A percentile compares a stretch with the other conserved stretches of the same genome.
phyloP scores from a whole-genome alignment of 2,329 filamentous ascomycete genomes.

The Xylariomycetidae sp. region DNA sequence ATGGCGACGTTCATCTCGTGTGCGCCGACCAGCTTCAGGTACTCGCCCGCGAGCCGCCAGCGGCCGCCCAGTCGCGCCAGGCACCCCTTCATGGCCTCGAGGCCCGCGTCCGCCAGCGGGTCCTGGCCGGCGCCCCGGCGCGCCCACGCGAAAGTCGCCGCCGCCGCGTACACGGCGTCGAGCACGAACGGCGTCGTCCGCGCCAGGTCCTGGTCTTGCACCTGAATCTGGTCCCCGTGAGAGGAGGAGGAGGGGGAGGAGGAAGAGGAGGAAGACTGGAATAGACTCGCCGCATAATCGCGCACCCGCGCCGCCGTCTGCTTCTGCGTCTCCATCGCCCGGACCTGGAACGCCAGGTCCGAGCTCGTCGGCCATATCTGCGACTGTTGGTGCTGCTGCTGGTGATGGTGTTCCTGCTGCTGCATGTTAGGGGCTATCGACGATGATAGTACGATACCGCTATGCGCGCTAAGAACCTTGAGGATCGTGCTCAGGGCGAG shows the following conservation, averaged over 20 bases:
- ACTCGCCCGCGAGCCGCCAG: slow-evolving; percentile 11
- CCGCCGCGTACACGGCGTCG: slow-evolving; percentile 11
- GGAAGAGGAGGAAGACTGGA: slow-evolving; percentile 1
- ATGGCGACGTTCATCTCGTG: slow-evolving; percentile 6
- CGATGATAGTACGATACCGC: slow-evolving; percentile 1
- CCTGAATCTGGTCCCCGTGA: no score
- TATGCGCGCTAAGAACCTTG: slow-evolving; percentile 4
- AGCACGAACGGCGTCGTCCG: slow-evolving; percentile 13
- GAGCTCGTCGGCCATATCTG: slow-evolving; percentile 1
- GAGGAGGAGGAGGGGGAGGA: no score
- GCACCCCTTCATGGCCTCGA: slow-evolving; percentile 6
- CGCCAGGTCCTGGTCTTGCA: slow-evolving; percentile 9
- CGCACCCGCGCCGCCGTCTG: slow-evolving; percentile 7
- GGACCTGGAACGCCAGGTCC: slow-evolving; percentile 8
- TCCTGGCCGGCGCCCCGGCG: neutral
- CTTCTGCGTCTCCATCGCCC: slow-evolving; percentile 5
- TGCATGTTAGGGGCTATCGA: neutral
- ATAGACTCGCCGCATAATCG: slow-evolving; percentile 8
- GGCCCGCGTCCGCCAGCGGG: neutral
- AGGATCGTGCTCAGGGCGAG: slow-evolving; percentile 8
- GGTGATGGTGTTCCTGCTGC: neutral
- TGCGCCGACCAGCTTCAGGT: slow-evolving; percentile 6
- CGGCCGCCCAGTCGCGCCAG: slow-evolving; percentile 7
- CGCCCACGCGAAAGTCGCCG: slow-evolving; percentile 2
- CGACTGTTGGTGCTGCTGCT: neutral